A percentile compares a stretch with the other conserved stretches of the same genome.
These are phyloP conservation scores for Fonsecaea erecta DNA, from an alignment of 2,329 filamentous ascomycete species.

Conservation along the genomic window DNA sequence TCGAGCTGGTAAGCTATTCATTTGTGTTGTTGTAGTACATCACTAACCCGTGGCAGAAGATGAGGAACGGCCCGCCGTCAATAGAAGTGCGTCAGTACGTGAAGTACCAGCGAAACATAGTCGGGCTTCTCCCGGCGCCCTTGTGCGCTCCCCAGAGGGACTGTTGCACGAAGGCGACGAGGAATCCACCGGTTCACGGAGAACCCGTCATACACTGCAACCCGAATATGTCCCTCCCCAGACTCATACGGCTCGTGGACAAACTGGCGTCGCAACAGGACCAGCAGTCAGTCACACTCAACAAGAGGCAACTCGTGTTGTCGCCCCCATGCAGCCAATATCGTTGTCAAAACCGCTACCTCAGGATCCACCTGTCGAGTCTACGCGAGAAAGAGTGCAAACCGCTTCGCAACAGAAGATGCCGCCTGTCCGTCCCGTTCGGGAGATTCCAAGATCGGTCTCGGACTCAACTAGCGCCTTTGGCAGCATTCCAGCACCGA, in stretches of 20 bases:
- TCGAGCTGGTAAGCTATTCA: slow-evolving; percentile 54
- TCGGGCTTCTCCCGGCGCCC: slow-evolving; percentile 39
- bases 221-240: slow-evolving; percentile 95
- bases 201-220: slow-evolving; percentile 89
- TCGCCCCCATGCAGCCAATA: slow-evolving; percentile 38
- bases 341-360: slow-evolving; percentile 60
- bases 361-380: slow-evolving; percentile 57
- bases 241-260: slow-evolving; percentile 80
- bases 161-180: slow-evolving; percentile 57
- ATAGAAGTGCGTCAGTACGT: slow-evolving; percentile 89
- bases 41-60: slow-evolving; percentile 40
- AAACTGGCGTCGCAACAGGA: slow-evolving; percentile 42
- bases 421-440: slow-evolving; percentile 53
- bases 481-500: slow-evolving; percentile 45
- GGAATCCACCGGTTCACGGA: slow-evolving; percentile 63
- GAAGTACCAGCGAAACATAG: slow-evolving; percentile 53
- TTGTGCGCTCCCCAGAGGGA: slow-evolving; percentile 47
- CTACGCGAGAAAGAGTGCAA: slow-evolving; percentile 19
- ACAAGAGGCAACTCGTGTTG: slow-evolving; percentile 45
- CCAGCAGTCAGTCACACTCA: slow-evolving; percentile 41
- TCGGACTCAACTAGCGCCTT: slow-evolving; percentile 64
- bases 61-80: slow-evolving; percentile 66
- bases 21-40: slow-evolving; percentile 4
- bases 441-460: slow-evolving; percentile 58
- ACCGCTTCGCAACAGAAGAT: slow-evolving; percentile 47